Percentiles rank a stretch among this genome's conserved stretches.
phyloP scores from a whole-genome alignment of 2,329 filamentous ascomycete genomes.

The Penicillium sp. region DNA sequence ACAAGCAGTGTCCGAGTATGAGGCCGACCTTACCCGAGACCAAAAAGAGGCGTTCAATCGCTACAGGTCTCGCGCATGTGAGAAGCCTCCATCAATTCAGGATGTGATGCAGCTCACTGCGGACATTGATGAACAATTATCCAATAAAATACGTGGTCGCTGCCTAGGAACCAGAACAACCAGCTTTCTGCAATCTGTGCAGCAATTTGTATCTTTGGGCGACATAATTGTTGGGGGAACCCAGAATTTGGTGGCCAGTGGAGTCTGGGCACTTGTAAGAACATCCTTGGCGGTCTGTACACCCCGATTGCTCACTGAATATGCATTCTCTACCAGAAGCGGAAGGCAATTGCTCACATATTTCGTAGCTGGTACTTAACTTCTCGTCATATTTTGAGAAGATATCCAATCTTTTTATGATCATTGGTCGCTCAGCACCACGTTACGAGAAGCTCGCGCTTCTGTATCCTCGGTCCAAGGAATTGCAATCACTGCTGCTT shows the following conservation, averaged over 20 bases:
- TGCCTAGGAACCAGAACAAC: conserved; percentile 47
- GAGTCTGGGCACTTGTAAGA: conserved; percentile 49
- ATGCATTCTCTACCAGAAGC: neutral
- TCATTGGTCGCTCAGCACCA: conserved; percentile 41
- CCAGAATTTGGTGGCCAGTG: conserved; percentile 48
- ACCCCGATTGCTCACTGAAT: neutral
- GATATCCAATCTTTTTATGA: conserved; percentile 45
- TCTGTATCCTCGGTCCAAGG: conserved; percentile 42
- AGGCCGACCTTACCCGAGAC: conserved; percentile 36
- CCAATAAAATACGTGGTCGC: conserved; percentile 14
- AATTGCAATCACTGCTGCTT: conserved; percentile 34
- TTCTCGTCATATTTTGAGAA: conserved; percentile 41
- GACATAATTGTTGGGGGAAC: conserved; percentile 44
- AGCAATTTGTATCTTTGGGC: conserved; percentile 47
- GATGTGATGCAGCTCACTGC: conserved; percentile 47
- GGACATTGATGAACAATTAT: conserved; percentile 33
- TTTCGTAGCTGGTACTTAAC: conserved; percentile 22
- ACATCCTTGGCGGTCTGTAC: conserved; percentile 42
- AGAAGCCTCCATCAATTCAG: conserved; percentile 27
- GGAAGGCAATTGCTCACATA: neutral
- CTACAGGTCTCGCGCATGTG: conserved; percentile 6
- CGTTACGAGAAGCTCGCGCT: conserved; percentile 41
- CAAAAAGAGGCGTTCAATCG: conserved; percentile 30
- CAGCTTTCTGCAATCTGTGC: conserved; percentile 42
- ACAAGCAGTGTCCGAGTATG: conserved; percentile 44